Base-by-base conservation (phyloP, 2,329 filamentous ascomycete species). In the Mycosphaerella sp. region DNA sequence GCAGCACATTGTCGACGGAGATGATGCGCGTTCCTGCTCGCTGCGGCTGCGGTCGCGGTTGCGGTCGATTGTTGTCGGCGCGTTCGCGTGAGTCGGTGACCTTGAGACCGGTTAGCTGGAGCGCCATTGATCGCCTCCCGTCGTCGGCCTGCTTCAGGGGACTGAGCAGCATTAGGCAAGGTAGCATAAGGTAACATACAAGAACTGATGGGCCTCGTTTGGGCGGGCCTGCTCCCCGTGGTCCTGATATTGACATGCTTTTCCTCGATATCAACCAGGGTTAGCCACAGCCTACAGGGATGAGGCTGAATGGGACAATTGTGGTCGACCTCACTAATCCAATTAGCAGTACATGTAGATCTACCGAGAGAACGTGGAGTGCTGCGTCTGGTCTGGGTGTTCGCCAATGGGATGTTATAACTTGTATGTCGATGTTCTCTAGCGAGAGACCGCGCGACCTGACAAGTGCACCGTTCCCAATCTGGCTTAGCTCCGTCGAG, bases 1-100 rank as follows among this genome's bases (percentile, higher is more conserved):
- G 89, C 4, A 98, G 82, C 59, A 97, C 87, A 67, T 91, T 95
- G 73, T 98, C 93, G 69, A 98, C 91, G 13, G 78, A 82, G 66
- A 97, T 88, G 69, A 87, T 62, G 81, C 86, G 75, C 82, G 90
- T 60, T 78, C 75, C 59, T 12, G 53, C 46, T 40, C 61, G 56
- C 44, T 59, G 55, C 16, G 54, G 44, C 41, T 57, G 52, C 16
- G 62, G 59, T 41, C 59, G 57, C 10, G 47, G 41, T 9, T 51
- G 56, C 34, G 57, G 57, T 13, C 49, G 41, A 13, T 34, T 34
- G 16, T 44, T 30, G 3, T 52, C 52, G 21, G 45, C 44, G 13
- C 41, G 45, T 34, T 60, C 58, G 49, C 58, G 58, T 13, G 58
- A 44, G 35, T 60, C 58, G 36, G 58, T 60, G 36, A 60, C 58